Evolutionary conservation across 441 rosid genomes (phyloP).

Genomic region (Corymbia calophylla): DNA sequence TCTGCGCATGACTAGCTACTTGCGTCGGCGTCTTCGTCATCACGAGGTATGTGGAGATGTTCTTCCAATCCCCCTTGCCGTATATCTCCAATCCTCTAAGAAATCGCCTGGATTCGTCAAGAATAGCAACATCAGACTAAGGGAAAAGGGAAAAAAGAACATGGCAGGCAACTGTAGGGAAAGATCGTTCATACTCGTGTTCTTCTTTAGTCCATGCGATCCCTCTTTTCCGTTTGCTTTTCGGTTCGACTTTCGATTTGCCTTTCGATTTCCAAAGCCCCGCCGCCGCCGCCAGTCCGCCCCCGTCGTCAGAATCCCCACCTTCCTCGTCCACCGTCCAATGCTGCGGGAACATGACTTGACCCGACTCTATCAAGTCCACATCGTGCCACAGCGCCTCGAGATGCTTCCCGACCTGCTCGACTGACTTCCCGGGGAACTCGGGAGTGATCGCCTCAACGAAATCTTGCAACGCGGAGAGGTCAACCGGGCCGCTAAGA

Average conservation of each 20-base stretch:
- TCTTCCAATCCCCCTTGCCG: not conserved
- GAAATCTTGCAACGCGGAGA: not conserved
- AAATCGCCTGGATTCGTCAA: not conserved
- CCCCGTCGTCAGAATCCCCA: not conserved
- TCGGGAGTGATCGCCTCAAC: not conserved
- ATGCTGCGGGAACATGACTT: not conserved
- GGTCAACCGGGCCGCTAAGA: not conserved
- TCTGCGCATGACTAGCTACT: not conserved
- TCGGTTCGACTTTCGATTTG: not conserved
- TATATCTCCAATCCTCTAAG: not conserved
- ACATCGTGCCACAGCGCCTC: not conserved
- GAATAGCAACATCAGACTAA: not conserved
- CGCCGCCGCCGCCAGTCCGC: no score
- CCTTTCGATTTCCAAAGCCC: not conserved
- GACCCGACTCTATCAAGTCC: not conserved
- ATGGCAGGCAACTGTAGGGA: not conserved
- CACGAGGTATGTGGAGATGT: not conserved
- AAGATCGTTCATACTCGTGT: not conserved
- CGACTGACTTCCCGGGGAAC: not conserved
- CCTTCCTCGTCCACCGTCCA: not conserved
- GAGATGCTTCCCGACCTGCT: not conserved
- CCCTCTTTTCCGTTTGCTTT: not conserved
- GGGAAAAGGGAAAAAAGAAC: not conserved
- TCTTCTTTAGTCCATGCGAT: not conserved
- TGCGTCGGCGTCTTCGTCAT: not conserved